These are phyloP conservation scores for Boletus rubroflammeus DNA, from an alignment of 768 basidiomycete species.

Conservation along the genomic window DNA sequence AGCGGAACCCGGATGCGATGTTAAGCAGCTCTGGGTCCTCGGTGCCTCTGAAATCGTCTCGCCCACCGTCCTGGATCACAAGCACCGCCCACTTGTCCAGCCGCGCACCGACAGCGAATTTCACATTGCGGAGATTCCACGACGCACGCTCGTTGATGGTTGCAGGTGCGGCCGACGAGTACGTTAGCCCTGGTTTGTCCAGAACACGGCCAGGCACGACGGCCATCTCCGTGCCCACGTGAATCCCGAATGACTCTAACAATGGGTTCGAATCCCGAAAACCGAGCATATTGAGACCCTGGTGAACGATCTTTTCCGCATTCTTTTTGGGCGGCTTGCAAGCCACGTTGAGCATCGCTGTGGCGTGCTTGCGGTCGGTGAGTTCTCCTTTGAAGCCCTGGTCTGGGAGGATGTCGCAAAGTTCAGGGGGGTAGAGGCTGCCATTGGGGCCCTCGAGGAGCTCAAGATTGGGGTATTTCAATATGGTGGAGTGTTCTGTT, in stretches of 20 bases:
- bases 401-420: constrained; percentile 43
- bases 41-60: constrained; percentile 51
- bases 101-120: constrained; percentile 54
- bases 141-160: constrained; percentile 40
- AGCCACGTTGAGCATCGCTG: constrained; percentile 45
- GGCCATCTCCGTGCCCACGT: constrained; percentile 45
- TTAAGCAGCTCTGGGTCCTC: constrained; percentile 46
- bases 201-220: constrained; percentile 53
- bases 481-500: constrained; percentile 38
- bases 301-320: constrained; percentile 39
- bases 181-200: constrained; percentile 40
- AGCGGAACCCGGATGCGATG: constrained; percentile 47
- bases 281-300: constrained; percentile 42
- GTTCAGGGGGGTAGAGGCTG: constrained; percentile 42
- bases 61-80: constrained; percentile 52
- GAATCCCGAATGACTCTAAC: constrained; percentile 42
- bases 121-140: constrained; percentile 51
- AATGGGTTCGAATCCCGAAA: constrained; percentile 32
- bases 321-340: constrained; percentile 47
- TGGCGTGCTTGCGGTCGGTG: constrained; percentile 40
- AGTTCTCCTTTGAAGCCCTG: constrained; percentile 48
- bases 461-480: constrained; percentile 35
- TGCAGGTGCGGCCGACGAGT: constrained; percentile 28
- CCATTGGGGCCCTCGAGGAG: constrained; percentile 40
- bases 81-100: constrained; percentile 67